Percentiles rank a stretch among this genome's conserved stretches.
These are phyloP conservation scores for Rhizophlyctis rosea DNA, from an alignment of 192 early-diverging fungal genomes.

Conservation along the genomic window DNA sequence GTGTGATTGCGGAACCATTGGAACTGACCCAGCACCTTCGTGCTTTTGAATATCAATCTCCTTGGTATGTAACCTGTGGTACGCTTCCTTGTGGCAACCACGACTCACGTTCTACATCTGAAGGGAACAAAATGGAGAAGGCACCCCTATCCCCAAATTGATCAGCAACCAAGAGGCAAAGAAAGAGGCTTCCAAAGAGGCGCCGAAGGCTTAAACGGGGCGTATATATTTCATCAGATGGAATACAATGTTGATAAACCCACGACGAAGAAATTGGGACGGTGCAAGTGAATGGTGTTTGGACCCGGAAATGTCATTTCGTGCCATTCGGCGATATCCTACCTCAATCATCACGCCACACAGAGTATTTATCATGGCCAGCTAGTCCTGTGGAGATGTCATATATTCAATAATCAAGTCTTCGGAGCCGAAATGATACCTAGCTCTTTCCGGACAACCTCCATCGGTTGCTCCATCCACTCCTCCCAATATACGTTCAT, in stretches of 20 bases:
- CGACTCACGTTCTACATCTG: background rate
- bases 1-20: constrained; percentile 92
- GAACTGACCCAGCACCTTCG: constrained; percentile 95
- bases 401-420: too few species aligned
- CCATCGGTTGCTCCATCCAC: constrained; percentile 62
- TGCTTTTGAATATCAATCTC: constrained; percentile 92
- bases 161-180: background rate
- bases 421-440: constrained; percentile 38
- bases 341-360: too few species aligned
- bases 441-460: constrained; percentile 70
- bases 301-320: too few species aligned
- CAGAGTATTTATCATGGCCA: too few species aligned
- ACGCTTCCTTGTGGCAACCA: background rate
- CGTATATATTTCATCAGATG: too few species aligned
- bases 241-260: too few species aligned
- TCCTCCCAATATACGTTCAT: constrained; percentile 93
- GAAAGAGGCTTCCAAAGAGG: constrained; percentile 8
- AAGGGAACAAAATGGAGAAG: constrained; percentile 46
- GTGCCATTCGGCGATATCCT: too few species aligned
- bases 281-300: too few species aligned
- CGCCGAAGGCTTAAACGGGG: too few species aligned
- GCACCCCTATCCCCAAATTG: constrained; percentile 27
- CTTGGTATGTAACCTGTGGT: constrained; percentile 75
- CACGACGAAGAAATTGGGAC: too few species aligned
- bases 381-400: too few species aligned